Conservation (phyloP, 108 stramenopile species). For the Cyclotella atomus region DNA sequence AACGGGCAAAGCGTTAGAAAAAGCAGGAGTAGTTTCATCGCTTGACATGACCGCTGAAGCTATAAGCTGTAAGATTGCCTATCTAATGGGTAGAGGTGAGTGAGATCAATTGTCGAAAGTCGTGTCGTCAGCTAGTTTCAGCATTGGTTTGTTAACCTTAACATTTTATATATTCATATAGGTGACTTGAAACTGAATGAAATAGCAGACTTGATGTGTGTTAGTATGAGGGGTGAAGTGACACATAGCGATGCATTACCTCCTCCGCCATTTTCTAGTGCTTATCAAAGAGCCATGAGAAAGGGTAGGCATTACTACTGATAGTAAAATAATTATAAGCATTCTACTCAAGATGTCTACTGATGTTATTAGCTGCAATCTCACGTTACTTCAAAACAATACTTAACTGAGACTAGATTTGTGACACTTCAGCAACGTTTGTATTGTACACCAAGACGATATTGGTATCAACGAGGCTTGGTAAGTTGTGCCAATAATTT, state of each 20-base stretch:
- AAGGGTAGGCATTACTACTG: slow-evolving; percentile 24
- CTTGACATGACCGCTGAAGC: slow-evolving; percentile 98
- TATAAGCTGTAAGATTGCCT: slow-evolving; percentile 87
- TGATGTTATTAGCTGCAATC: no score
- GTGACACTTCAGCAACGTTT: no score
- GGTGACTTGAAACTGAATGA: slow-evolving; percentile 61
- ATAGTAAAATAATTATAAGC: neutral
- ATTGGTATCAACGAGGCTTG: neutral
- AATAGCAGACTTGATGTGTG: slow-evolving; percentile 71
- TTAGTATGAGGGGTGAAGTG: slow-evolving; percentile 78
- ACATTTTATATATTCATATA: no score
- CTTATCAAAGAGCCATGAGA: slow-evolving; percentile 59
- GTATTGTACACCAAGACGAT: no score
- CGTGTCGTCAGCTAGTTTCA: no score
- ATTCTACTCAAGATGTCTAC: no score
- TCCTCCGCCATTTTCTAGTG: slow-evolving; percentile 71
- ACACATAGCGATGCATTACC: slow-evolving; percentile 65
- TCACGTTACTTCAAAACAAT: no score
- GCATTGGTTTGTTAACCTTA: no score
- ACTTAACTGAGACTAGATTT: no score
- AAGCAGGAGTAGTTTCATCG: slow-evolving; percentile 87
- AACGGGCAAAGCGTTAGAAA: slow-evolving; percentile 79
- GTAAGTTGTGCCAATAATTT: slow-evolving; percentile 9
- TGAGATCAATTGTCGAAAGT: no score
- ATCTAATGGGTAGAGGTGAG: slow-evolving; percentile 81